Evolutionary conservation across 306 rosid species (phyloP), one percentile per base, ranked within the genome.

Genomic region (Medicago lupulina): DNA sequence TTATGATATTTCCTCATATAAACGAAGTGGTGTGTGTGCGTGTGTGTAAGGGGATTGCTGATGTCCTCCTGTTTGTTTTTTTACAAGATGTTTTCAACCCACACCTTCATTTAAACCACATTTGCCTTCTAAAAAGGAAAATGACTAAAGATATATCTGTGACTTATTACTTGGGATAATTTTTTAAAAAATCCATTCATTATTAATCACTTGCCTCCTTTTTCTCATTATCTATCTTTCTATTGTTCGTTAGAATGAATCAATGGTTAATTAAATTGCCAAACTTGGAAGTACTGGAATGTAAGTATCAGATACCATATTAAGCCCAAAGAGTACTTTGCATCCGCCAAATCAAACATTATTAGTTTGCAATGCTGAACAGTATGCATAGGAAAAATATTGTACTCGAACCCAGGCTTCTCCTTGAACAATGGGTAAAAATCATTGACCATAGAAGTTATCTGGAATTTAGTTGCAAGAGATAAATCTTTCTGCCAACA

Each of bases 1-100:
- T 74, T 47, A 39, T 80, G 1, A 19, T 80, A 53, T 78, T 78
- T 34, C 17, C 44, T 77, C 53, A 5, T 54, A 66, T 70, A 46
- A 68, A 59, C 53, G 63, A 54, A 54, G 16, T 69, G 71, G 59
- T 51, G 58, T n/a, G 28, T 70, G 38, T 55, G 39, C 13, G 62
- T 12, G 28, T 25, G 28, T 28, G 31, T 28, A 28, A 28, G 1
- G 61, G 60, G 44, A 17, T 12, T 11, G 11, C 55, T 49, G 16
- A 49, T 6, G 36, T 62, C 21, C 38, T 59, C 62, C 61, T 14
- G 55, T 62, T 62, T 14, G 19, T 54, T 18, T 54, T 44, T 59
- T 43, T 57, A 14, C n/a, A 41, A 46, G 72, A 64, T 76, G 34
- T 76, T 76, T n/a, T 19, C 72, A 64, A 51, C 25, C 17, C 8